Percentiles rank a stretch among this genome's conserved stretches.
Evolutionary conservation across 164 flowering plant species (phyloP).

Genomic region (Echeveria elegans): DNA sequence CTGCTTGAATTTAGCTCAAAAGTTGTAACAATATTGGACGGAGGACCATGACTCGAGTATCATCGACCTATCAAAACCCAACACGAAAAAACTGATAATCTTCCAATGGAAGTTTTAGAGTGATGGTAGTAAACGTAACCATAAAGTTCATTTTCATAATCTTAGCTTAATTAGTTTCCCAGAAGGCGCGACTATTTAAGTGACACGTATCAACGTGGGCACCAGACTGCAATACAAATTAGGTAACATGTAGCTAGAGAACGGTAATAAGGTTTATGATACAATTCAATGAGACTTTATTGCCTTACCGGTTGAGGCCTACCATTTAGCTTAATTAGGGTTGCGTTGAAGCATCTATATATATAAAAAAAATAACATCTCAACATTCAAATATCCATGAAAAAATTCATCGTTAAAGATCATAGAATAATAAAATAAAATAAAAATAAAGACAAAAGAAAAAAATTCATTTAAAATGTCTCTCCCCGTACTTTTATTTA

Average conservation of each 20-base stretch:
- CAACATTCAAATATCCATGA: too few species aligned
- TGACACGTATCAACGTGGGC: background rate
- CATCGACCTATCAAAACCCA: slow-evolving; percentile 22
- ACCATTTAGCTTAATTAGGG: background rate
- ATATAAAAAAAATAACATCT: background rate
- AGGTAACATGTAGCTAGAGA: background rate
- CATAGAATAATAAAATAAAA: too few species aligned
- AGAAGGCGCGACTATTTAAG: background rate
- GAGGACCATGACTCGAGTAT: slow-evolving; percentile 7
- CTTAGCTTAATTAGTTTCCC: background rate
- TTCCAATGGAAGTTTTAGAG: background rate
- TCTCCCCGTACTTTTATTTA: too few species aligned
- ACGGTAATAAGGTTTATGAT: background rate
- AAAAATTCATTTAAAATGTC: too few species aligned
- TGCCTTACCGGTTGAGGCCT: background rate
- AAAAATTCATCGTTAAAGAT: too few species aligned
- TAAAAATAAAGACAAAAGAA: too few species aligned
- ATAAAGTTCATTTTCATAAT: background rate
- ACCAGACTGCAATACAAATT: background rate
- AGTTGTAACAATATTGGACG: background rate
- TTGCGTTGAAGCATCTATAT: background rate
- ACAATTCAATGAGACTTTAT: background rate
- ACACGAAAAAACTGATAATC: slow-evolving; percentile 18
- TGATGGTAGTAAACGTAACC: background rate
- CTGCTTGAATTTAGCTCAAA: background rate